Base-by-base conservation (phyloP, 106 monocot genomes). In the Vanilla planifolia region DNA sequence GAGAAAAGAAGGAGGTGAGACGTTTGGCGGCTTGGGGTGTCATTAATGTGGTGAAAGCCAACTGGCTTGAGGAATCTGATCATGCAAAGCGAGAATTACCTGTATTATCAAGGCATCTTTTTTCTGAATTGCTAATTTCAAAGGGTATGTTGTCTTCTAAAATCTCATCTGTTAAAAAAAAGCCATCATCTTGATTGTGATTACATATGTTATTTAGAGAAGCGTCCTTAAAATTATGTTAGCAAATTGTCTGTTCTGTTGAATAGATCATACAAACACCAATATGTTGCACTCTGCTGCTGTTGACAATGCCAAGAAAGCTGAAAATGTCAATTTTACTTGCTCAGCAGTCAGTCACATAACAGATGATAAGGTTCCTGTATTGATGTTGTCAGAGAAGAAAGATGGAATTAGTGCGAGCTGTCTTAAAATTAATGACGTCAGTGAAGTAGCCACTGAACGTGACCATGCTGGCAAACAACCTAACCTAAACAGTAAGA, bases 21-120 rank as follows among this genome's bases (percentile, higher is more conserved):
- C 71, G 65, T 14, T 77, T 96, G 46, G 91, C 87, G 73, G 64
- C 81, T 57, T 91, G 67, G 66, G 96, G 96, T 64, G 71, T 85
- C 35, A 91, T 87, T 26, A 71, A 88, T 75, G 69, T 88, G 50
- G 96, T 96, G 41, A 87, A 71, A 70, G 51, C 68, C 48, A 33
- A 57, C 20, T 96, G 96, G 96, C 66, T 96, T 39, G 90, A 96
- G 78, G 96, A 96, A 64, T 96, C 86, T 75, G 68, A 87, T 43
- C 63, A 40, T 43, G 66, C 71, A 74, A 96, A 79, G 72, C 84
- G 79, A 52, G 96, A 96, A 75, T 44, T 96, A 74, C 57, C 77
- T 59, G 84, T 96, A 20, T 84, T 64, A 33, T 60, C 79, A 34
- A 79, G 37, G 47, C 81, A 90, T 32, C 43, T 52, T 62, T 77